Evolutionary conservation across 2,329 filamentous ascomycete species (phyloP), one percentile per base, ranked within the genome.

Genomic region (Cryphonectria naterciae): DNA sequence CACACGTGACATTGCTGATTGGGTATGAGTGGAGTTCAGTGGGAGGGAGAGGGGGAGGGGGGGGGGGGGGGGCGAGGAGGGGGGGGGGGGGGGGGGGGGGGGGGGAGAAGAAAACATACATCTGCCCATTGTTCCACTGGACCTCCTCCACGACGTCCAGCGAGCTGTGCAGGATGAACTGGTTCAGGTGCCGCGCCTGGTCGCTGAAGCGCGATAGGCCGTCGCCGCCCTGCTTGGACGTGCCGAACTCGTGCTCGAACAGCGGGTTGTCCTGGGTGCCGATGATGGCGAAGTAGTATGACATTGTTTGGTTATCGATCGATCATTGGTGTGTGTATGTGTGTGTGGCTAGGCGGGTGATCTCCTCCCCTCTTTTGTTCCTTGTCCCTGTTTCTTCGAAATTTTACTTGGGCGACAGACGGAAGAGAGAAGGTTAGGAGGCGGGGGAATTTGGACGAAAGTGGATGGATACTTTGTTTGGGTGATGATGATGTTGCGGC

Each of bases 241-340:
- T 98, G 77, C 96, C 96, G 80, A 99, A 99, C 79, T 97, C 95
- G 82, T 97, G 90, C 83, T 97, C 95, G 84, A 98, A 99, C 75
- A 99, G 89, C 46, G 96, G 95, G 79, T 95, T 97, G 85, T 99
- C 96, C 77, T 94, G 93, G 32, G 94, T 97, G 79, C 95, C 96
- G 81, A 99, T 90, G 76, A 99, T 97, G 79, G 93, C 93, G 83
- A 99, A 98, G 85, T 98, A 98, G 87, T 98, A 99, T 72, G 95
- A 98, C 96, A 98, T 98, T 74, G 76, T 85, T 49, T 70, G 37
- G 75, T 73, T 74, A 73, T 73, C 77, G 77, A 77, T 81, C 75
- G 72, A 76, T 77, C 75, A 76, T 75, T 49, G 58, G 69, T 37
- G 46, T 49, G 10, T 39, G 10, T 13, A 10, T 63, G 69, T 37